Conservation (phyloP, 75 land plant species). For the Pseudotsuga menziesii region DNA sequence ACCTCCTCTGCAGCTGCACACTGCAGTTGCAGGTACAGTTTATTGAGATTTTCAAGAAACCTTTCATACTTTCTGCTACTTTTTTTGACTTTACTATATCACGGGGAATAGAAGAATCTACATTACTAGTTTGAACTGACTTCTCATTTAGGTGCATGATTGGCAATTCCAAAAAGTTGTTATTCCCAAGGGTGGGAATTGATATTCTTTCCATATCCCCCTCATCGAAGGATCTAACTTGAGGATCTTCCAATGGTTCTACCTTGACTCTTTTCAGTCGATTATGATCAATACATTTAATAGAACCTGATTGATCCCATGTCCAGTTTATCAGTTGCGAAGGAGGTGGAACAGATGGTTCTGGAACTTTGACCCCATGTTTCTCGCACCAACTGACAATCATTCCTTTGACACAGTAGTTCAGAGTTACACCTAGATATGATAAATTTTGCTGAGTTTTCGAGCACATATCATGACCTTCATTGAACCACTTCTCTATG, state of each 20-base stretch:
- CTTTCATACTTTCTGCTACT: slow-evolving; percentile 30
- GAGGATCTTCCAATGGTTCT: slow-evolving; percentile 29
- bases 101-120: not conserved
- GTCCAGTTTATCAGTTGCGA: slow-evolving; percentile 66
- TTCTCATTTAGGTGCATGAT: not conserved
- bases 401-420: slow-evolving; percentile 86
- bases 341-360: slow-evolving; percentile 61
- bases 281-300: slow-evolving; percentile 20
- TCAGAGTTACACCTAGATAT: slow-evolving; percentile 75
- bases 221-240: slow-evolving; percentile 18
- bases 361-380: slow-evolving; percentile 56
- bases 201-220: slow-evolving; percentile 8
- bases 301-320: slow-evolving; percentile 46
- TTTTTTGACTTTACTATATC: slow-evolving; percentile 1
- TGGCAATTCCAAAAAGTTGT: not conserved
- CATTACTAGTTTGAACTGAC: not conserved
- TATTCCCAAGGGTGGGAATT: not conserved
- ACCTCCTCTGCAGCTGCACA: slow-evolving; percentile 59
- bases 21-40: slow-evolving; percentile 19
- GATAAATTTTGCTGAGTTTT: slow-evolving; percentile 80
- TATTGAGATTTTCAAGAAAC: slow-evolving; percentile 37
- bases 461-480: slow-evolving; percentile 87
- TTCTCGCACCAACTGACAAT: slow-evolving; percentile 90
- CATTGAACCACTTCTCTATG: slow-evolving; percentile 91
- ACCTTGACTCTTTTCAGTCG: slow-evolving; percentile 36